Base-by-base conservation (phyloP, 345 rosid species). In the Salix koriyanagi region DNA sequence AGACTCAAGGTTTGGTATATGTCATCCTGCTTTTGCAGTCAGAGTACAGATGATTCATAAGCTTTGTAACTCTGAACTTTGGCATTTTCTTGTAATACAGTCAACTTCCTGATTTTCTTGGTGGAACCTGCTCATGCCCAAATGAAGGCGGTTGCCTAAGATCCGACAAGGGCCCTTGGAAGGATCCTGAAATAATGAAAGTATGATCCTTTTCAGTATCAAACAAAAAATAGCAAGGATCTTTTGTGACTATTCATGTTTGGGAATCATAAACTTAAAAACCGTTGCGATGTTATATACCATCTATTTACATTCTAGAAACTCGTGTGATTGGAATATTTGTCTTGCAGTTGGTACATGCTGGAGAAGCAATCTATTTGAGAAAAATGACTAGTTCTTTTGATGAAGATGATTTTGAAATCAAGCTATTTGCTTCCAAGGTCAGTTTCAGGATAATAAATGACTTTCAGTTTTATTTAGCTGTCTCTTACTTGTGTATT, bases 51-150 rank as follows among this genome's bases (percentile, higher is more conserved):
- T 72, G 18, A 21, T 37, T 11, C 36, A 72, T 42, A 7, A 54
- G 18, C 42, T 60, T 72, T 81, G 54, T 36, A 19, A 70, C 70
- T 58, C 42, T 80, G 34, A 46, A 30, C 79, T 61, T 62, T 42
- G 48, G 72, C 65, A 73, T 70, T 82, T 73, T 77, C 64, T 71
- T 70, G 36, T 66, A 74, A 36, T 71, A 69, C 93, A 95, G 98
- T 80, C 97, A 96, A 91, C 86, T 96, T 85, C 99, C 99, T 52
- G 89, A 89, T 61, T 93, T 93, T 91, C 96, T 95, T 48, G 99
- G 99, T 44, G 99, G 99, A 85, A 88, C 82, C 61, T 93, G 98
- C 83, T 81, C 87, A 1, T 96, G 99, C 84, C 84, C 84, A 48
- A 81, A 87, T 81, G 91, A 88, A 74, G 98, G 98, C 23, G 96